Conservation (phyloP, 2,329 filamentous ascomycete genomes). For the Beauveria brongniartii region DNA sequence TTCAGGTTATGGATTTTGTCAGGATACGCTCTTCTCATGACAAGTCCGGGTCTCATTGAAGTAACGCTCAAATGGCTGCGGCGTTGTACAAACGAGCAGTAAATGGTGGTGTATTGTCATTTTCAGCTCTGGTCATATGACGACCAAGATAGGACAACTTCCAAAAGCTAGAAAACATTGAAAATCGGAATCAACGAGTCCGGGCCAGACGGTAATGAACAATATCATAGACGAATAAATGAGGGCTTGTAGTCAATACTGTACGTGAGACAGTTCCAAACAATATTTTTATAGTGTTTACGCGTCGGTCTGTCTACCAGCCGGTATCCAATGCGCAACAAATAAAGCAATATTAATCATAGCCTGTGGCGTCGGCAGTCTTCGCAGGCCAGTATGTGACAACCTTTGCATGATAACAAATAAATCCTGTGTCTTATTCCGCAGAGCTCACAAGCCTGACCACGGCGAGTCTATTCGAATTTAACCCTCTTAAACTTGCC, state of each 20-base stretch:
- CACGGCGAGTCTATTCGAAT: neutral
- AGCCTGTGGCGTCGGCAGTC: neutral
- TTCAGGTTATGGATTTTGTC: neutral
- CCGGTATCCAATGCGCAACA: neutral
- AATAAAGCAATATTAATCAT: neutral
- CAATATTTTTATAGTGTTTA: no score
- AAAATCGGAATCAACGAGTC: no score
- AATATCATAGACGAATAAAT: neutral
- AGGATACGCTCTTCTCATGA: neutral
- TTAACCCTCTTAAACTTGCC: conserved; percentile 9
- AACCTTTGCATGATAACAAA: conserved; percentile 10
- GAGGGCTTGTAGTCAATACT: neutral
- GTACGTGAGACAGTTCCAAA: no score
- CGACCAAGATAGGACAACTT: neutral
- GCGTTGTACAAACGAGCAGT: neutral
- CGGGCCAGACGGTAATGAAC: neutral
- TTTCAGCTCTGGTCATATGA: neutral
- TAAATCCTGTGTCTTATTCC: conserved; percentile 3
- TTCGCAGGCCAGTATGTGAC: conserved; percentile 5
- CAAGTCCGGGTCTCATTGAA: neutral
- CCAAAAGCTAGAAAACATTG: no score
- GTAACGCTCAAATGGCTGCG: neutral
- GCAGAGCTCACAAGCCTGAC: conserved; percentile 5
- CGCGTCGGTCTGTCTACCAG: no score
- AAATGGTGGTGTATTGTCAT: no score